Evolutionary conservation across 2,329 filamentous ascomycete species (phyloP).

Genomic region (Xylariaceae sp.): DNA sequence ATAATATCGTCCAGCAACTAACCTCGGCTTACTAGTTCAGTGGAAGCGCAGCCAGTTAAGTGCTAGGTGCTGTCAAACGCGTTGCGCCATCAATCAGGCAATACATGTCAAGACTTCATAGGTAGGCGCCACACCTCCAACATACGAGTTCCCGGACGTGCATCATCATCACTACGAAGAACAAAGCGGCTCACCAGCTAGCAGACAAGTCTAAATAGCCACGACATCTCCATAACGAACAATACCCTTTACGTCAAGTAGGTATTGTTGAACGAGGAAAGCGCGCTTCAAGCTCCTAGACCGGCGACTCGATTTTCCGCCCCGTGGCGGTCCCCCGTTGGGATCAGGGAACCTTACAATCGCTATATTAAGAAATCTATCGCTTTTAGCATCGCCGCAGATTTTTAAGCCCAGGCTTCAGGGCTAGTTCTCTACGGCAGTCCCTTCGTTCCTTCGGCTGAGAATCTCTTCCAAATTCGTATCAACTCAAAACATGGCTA

Average conservation of each 20-base stretch:
- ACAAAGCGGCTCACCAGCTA: constrained; percentile 1
- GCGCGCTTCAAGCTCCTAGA: constrained; percentile 12
- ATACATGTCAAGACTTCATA: constrained; percentile 15
- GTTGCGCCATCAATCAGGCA: neutral
- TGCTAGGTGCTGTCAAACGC: constrained; percentile 9
- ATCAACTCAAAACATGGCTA: constrained; percentile 17
- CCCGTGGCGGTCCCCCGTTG: constrained; percentile 7
- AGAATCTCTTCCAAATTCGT: constrained; percentile 4
- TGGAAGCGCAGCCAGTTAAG: constrained; percentile 19
- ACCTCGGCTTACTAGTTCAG: constrained; percentile 14
- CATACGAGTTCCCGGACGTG: constrained; percentile 16
- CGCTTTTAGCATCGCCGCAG: constrained; percentile 16
- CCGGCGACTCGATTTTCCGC: constrained; percentile 1
- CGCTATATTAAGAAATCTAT: constrained; percentile 7
- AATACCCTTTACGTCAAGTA: no score
- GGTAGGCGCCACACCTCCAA: constrained; percentile 16
- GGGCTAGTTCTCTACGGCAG: constrained; percentile 10
- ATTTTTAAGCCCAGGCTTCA: constrained; percentile 11
- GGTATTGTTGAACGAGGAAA: neutral
- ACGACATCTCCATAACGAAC: no score
- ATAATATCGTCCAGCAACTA: constrained; percentile 14
- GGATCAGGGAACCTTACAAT: constrained; percentile 12
- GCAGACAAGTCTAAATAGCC: constrained; percentile 26
- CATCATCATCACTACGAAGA: neutral
- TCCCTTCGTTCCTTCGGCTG: constrained; percentile 9